A percentile compares a stretch with the other conserved stretches of the same genome.
Conservation (phyloP, 768 basidiomycete species). For the Trametes cinnabarina region DNA sequence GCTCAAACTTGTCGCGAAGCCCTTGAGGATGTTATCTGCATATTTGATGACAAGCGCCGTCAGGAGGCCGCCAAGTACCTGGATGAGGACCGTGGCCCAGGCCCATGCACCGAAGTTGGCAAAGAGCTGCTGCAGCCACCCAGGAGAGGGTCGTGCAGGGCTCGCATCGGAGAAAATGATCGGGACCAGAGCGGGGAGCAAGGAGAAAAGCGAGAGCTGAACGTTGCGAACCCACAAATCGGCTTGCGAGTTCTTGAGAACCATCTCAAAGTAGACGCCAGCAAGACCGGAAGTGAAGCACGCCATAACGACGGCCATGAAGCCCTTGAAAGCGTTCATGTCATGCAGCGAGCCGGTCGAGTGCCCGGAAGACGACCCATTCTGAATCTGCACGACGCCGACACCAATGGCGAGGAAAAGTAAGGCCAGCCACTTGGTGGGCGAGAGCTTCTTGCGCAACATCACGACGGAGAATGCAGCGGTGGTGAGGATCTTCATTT, state of each 20-base stretch:
- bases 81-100: slow-evolving; percentile 84
- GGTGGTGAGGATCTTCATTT: slow-evolving; percentile 98
- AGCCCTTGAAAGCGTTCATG: slow-evolving; percentile 84
- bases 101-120: slow-evolving; percentile 88
- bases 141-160: slow-evolving; percentile 21
- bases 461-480: slow-evolving; percentile 88
- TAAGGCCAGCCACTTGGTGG: slow-evolving; percentile 83
- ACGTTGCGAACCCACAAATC: slow-evolving; percentile 98
- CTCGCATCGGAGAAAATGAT: slow-evolving; percentile 58
- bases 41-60: slow-evolving; percentile 96
- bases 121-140: slow-evolving; percentile 52
- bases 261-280: slow-evolving; percentile 98
- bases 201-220: slow-evolving; percentile 91
- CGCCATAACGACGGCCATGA: slow-evolving; percentile 84
- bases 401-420: slow-evolving; percentile 90
- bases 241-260: slow-evolving; percentile 82
- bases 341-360: slow-evolving; percentile 41
- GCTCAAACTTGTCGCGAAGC: slow-evolving; percentile 91
- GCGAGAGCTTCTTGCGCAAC: slow-evolving; percentile 68
- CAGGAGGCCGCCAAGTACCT: slow-evolving; percentile 88
- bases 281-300: slow-evolving; percentile 96
- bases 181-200: slow-evolving; percentile 83
- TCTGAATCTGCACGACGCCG: slow-evolving; percentile 93
- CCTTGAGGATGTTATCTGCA: slow-evolving; percentile 88
- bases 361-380: slow-evolving; percentile 23